Evolutionary conservation across 1,139 yeast genomes (phyloP).

Genomic region (Yamadazyma mexicana): DNA sequence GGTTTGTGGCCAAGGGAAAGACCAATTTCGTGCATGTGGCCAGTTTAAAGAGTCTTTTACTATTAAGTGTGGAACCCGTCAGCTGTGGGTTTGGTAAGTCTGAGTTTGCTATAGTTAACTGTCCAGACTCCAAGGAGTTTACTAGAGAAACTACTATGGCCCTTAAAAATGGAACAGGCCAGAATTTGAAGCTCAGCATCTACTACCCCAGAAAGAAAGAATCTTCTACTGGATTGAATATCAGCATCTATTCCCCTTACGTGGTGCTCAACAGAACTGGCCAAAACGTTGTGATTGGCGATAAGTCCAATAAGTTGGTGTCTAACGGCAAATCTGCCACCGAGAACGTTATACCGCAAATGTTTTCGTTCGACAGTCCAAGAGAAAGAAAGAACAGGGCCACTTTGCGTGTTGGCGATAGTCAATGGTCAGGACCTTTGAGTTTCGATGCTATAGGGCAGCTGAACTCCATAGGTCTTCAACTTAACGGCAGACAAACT

Average conservation of each 20-base stretch:
- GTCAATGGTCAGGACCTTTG: constrained; percentile 73
- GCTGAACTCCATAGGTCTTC: constrained; percentile 62
- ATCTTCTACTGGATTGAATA: constrained; percentile 53
- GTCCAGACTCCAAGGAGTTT: constrained; percentile 56
- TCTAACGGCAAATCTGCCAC: constrained; percentile 28
- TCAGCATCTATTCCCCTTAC: constrained; percentile 83
- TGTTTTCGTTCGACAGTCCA: constrained; percentile 79
- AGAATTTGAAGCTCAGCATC: constrained; percentile 59
- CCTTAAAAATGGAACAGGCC: constrained; percentile 62
- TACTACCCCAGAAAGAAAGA: constrained; percentile 55
- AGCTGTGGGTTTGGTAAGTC: constrained; percentile 67
- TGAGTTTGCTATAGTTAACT: constrained; percentile 78
- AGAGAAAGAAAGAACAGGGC: constrained; percentile 69
- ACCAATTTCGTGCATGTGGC: constrained; percentile 79
- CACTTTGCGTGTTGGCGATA: constrained; percentile 63
- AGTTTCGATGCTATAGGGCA: constrained; percentile 94
- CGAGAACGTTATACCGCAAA: constrained; percentile 50
- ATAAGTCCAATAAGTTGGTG: constrained; percentile 51
- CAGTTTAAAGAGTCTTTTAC: constrained; percentile 64
- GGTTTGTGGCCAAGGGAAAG: constrained; percentile 61
- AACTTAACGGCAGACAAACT: constrained; percentile 54
- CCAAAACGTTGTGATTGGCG: constrained; percentile 58
- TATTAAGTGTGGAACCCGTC: constrained; percentile 70
- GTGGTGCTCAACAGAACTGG: constrained; percentile 81
- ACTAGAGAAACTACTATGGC: constrained; percentile 53